Conservation (phyloP, 345 rosid genomes). For the Pseudoturritis turrita region DNA sequence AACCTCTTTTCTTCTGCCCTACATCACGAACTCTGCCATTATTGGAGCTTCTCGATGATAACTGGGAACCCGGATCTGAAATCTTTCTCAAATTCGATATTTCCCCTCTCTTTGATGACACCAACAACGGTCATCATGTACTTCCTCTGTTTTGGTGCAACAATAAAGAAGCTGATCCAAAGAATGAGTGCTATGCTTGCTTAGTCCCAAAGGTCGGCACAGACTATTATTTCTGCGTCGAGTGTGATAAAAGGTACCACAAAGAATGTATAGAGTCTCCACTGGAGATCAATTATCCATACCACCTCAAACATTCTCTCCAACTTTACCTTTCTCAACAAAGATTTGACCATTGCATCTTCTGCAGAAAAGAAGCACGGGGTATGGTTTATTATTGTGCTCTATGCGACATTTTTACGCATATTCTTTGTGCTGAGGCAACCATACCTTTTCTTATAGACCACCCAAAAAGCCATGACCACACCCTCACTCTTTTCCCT, state of each 20-base stretch:
- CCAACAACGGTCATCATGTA: neutral
- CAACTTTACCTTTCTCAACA: neutral
- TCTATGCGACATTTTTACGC: neutral
- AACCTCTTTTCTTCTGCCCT: neutral
- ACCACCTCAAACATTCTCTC: neutral
- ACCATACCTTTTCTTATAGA: neutral
- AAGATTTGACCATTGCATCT: neutral
- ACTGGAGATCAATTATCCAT: neutral
- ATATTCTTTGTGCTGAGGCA: neutral
- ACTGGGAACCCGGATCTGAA: neutral
- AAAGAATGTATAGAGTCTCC: conserved; percentile 6
- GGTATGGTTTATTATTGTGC: neutral
- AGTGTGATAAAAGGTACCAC: neutral
- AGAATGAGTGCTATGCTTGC: neutral
- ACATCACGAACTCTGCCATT: neutral
- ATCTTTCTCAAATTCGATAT: neutral
- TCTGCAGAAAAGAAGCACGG: neutral
- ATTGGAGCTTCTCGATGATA: no score
- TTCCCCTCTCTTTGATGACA: neutral
- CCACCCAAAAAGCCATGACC: neutral
- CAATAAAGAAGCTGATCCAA: neutral
- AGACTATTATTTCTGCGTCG: neutral
- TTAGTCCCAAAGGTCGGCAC: neutral
- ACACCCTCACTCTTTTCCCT: neutral
- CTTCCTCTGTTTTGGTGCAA: conserved; percentile 5